Evolutionary conservation across 2,329 filamentous ascomycete species (phyloP).

Genomic region (Fusarium sororula): DNA sequence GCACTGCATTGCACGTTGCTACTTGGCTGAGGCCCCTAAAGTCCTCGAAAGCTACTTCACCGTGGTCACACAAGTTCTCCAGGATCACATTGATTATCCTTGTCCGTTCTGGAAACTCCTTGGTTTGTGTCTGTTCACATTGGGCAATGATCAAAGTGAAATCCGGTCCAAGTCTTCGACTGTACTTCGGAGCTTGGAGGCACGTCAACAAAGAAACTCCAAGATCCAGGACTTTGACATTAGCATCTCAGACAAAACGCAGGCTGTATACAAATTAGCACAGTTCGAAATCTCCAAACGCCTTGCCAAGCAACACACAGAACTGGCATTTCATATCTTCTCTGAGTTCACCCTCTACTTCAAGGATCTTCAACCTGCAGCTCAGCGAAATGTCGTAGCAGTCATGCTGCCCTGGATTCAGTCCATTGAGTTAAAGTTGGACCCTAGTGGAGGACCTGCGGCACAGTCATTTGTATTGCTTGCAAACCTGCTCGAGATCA

Average conservation of each 20-base stretch:
- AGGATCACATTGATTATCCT: conserved; percentile 82
- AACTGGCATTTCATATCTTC: conserved; percentile 91
- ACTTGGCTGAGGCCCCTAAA: conserved; percentile 81
- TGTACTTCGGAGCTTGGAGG: conserved; percentile 82
- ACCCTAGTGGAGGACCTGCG: conserved; percentile 90
- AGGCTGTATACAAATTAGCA: conserved; percentile 95
- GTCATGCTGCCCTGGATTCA: conserved; percentile 97
- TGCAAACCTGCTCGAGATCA: conserved; percentile 95
- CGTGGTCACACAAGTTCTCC: conserved; percentile 87
- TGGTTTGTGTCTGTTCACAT: conserved; percentile 86
- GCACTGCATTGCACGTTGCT: conserved; percentile 91
- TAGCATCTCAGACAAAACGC: conserved; percentile 97
- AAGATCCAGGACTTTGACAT: conserved; percentile 98
- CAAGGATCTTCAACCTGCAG: conserved; percentile 81
- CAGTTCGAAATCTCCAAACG: conserved; percentile 97
- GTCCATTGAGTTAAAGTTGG: conserved; percentile 88
- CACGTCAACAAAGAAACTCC: conserved; percentile 79
- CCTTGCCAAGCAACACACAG: conserved; percentile 86
- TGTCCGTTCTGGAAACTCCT: conserved; percentile 91
- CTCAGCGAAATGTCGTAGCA: conserved; percentile 92
- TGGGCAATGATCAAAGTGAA: conserved; percentile 90
- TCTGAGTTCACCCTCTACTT: conserved; percentile 96
- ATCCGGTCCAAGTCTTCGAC: conserved; percentile 89
- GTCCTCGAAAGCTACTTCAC: conserved; percentile 95
- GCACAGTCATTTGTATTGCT: conserved; percentile 93